Base-by-base conservation (phyloP, 208 protist species). In the Crithidia sp. region DNA sequence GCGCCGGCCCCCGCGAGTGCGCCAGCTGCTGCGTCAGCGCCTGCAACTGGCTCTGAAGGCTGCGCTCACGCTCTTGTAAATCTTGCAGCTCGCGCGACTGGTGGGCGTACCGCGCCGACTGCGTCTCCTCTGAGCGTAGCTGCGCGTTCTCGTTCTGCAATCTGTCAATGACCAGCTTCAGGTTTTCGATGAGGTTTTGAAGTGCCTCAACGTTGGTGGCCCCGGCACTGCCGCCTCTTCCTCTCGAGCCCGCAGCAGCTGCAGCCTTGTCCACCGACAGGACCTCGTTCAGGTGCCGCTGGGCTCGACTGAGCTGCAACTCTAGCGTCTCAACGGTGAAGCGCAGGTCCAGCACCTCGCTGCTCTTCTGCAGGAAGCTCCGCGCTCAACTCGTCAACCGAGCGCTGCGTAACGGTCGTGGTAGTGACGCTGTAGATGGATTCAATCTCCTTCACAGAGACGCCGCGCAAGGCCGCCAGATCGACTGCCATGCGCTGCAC, bases 151-250 rank as follows among this genome's bases (percentile, higher is more conserved):
- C 90, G 44, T 63, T 19, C 71, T 93, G 88, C 59, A 97, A 77
- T 41, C 84, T 81, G 49, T 90, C 79, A 28, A 97, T 84, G 19
- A 94, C 85, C 37, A 90, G 47, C 67, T 92, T 91, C 36, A 97
- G 60, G 57, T 92, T 93, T 28, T 91, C 90, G 19, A 94, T 80
- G 6, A 94, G 70, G 40, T 85, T 84, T 55, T 87, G 77, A 4
- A 96, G 74, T 2, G 76, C 67, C 17, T 80, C 74, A 13, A 72
- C 61, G 37, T 69, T 60, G 40, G 72, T 50, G 7, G 61, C 16
- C 45, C 67, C 16, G 40, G 74, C 16, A 53, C 40, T 59, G 53
- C 60, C 64, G 62, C 44, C 28, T 28, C 28, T 28, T 28, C 62
- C 45, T 14, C 55, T 45, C 45, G 53, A 3, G 50, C 45, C 45